Evolutionary conservation across 2,329 filamentous ascomycete genomes (phyloP).

Genomic region (Botrytis paeoniae): DNA sequence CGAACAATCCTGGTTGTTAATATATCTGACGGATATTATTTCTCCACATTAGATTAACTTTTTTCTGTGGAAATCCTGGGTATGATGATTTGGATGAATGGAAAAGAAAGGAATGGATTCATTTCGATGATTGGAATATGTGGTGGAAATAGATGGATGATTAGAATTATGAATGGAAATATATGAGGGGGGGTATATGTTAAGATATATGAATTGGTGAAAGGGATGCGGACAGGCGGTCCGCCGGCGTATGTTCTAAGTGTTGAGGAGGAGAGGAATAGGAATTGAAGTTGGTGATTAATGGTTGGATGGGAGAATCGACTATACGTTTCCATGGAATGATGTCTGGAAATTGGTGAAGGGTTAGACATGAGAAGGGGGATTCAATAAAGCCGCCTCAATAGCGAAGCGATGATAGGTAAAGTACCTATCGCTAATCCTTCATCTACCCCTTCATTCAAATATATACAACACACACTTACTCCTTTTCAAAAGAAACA

Average conservation of each 20-base stretch:
- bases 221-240: constrained; percentile 5
- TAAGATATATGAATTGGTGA: not conserved
- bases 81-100: not conserved
- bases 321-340: not conserved
- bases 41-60: constrained; percentile 15
- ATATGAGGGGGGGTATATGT: not conserved
- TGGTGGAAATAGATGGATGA: not conserved
- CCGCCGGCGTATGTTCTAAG: not conserved
- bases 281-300: not conserved
- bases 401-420: not conserved
- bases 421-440: not conserved
- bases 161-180: not conserved
- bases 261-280: not conserved
- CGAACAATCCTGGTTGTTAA: not conserved
- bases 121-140: not conserved
- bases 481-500: not conserved
- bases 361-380: not conserved
- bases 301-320: not conserved
- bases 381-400: not conserved
- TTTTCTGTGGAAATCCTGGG: no score
- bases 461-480: not conserved
- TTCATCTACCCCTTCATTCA: not conserved
- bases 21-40: constrained; percentile 15
- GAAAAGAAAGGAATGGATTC: not conserved
- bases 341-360: not conserved